phyloP scores from a whole-genome alignment of 129 eudicot species.

The Artemisia argyi region DNA sequence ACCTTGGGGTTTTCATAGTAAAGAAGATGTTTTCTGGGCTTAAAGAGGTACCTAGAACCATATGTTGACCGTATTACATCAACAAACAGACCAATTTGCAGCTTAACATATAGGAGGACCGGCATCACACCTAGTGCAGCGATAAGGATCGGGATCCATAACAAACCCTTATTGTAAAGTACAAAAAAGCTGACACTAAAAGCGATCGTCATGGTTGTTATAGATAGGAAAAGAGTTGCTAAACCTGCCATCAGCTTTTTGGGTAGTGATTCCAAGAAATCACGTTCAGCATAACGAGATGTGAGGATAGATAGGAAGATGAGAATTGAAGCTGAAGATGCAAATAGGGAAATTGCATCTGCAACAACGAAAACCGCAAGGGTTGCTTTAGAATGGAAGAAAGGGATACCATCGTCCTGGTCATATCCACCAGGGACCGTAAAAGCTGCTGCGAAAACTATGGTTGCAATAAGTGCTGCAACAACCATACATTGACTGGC shows the following conservation, averaged over 20 bases:
- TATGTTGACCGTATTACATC: conserved; percentile 37
- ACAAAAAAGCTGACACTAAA: conserved; percentile 27
- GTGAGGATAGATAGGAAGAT: conserved; percentile 31
- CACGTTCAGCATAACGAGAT: conserved; percentile 24
- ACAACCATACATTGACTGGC: no score
- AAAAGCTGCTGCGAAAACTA: no score
- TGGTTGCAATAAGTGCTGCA: no score
- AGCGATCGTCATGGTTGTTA: conserved; percentile 24
- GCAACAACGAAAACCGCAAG: conserved; percentile 17
- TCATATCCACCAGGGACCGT: background rate
- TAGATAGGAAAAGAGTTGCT: conserved; percentile 21
- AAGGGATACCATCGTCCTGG: background rate
- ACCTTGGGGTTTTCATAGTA: background rate
- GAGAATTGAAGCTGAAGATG: conserved; percentile 16
- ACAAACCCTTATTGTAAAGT: conserved; percentile 15
- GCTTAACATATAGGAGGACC: conserved; percentile 22
- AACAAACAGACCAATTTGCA: conserved; percentile 36
- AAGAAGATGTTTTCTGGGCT: conserved; percentile 12
- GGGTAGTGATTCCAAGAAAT: conserved; percentile 23
- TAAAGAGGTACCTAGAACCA: conserved; percentile 28
- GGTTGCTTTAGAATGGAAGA: background rate
- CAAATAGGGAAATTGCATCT: conserved; percentile 25
- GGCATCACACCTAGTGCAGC: conserved; percentile 31
- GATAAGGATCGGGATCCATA: conserved; percentile 25
- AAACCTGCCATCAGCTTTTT: conserved; percentile 17